Evolutionary conservation across 768 basidiomycete species (phyloP).

Genomic region (Cubamyces sp.): DNA sequence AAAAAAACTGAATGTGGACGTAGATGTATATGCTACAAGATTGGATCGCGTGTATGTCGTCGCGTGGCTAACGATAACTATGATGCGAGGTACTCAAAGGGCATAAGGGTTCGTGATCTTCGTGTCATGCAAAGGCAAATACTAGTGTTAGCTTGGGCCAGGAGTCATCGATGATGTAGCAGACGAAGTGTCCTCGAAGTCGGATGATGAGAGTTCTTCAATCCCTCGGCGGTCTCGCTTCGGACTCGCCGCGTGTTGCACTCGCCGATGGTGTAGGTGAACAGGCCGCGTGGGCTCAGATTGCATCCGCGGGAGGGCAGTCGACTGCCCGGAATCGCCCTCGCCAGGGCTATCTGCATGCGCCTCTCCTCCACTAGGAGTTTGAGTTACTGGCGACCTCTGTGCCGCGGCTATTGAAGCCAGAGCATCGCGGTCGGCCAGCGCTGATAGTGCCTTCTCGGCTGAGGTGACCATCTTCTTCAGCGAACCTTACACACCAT

Average conservation of each 20-base stretch:
- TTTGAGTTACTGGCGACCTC: neutral
- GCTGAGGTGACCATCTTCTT: conserved; percentile 26
- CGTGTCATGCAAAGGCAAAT: too few species aligned
- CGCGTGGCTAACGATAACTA: too few species aligned
- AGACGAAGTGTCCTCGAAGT: neutral
- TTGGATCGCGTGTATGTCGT: too few species aligned
- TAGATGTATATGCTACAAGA: too few species aligned
- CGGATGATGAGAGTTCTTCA: neutral
- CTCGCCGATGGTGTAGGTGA: neutral
- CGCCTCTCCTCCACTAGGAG: neutral
- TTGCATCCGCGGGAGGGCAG: neutral
- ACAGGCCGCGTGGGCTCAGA: neutral
- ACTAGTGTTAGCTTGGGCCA: neutral
- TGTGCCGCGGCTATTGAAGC: conserved; percentile 3
- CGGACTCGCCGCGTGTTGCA: neutral
- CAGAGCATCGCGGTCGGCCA: conserved; percentile 27
- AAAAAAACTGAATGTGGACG: too few species aligned
- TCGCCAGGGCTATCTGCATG: neutral
- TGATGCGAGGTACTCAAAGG: too few species aligned
- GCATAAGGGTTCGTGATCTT: too few species aligned
- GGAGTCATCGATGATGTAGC: neutral
- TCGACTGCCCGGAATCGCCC: neutral
- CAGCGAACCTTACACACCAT: conserved; percentile 17
- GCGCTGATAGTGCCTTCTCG: conserved; percentile 23
- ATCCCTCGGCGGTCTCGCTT: neutral